These are phyloP conservation scores for Theobroma grandiflorum DNA, from an alignment of 441 rosid genomes.

Conservation along the genomic window DNA sequence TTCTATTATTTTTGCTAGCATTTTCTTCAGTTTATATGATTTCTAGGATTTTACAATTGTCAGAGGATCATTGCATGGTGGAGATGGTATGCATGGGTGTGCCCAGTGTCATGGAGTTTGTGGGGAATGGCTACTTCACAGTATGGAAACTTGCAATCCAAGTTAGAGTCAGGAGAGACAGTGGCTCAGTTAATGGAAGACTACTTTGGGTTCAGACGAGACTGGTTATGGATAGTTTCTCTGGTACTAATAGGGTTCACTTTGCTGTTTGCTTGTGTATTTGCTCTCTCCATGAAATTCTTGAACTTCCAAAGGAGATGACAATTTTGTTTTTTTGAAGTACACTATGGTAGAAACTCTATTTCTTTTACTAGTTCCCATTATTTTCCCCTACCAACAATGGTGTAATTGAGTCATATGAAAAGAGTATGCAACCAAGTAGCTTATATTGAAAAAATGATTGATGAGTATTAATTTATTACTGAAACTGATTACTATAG, in stretches of 20 bases:
- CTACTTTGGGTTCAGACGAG: slow-evolving; percentile 49
- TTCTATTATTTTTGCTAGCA: neutral
- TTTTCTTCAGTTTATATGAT: neutral
- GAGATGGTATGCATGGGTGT: slow-evolving; percentile 59
- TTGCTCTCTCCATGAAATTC: slow-evolving; percentile 47
- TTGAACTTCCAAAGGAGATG: slow-evolving; percentile 56
- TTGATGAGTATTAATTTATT: too few relatives aligned
- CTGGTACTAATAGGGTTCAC: slow-evolving; percentile 37
- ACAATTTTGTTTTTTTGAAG: neutral
- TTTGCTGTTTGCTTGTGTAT: slow-evolving; percentile 41
- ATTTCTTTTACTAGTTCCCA: neutral
- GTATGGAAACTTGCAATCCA: slow-evolving; percentile 44
- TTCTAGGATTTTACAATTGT: neutral
- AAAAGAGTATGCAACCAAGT: too few relatives aligned
- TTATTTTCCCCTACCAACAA: neutral
- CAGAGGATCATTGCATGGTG: slow-evolving; percentile 67
- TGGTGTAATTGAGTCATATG: neutral
- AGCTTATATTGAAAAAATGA: neutral
- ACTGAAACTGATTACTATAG: too few relatives aligned
- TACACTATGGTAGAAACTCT: neutral
- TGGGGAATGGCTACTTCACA: slow-evolving; percentile 59
- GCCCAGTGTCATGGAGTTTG: slow-evolving; percentile 64
- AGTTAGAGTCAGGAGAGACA: slow-evolving; percentile 38
- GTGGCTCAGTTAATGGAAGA: slow-evolving; percentile 42
- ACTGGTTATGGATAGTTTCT: slow-evolving; percentile 48